These are phyloP conservation scores for Fragaria vesca DNA, from an alignment of 306 rosid genomes.

Conservation along the genomic window DNA sequence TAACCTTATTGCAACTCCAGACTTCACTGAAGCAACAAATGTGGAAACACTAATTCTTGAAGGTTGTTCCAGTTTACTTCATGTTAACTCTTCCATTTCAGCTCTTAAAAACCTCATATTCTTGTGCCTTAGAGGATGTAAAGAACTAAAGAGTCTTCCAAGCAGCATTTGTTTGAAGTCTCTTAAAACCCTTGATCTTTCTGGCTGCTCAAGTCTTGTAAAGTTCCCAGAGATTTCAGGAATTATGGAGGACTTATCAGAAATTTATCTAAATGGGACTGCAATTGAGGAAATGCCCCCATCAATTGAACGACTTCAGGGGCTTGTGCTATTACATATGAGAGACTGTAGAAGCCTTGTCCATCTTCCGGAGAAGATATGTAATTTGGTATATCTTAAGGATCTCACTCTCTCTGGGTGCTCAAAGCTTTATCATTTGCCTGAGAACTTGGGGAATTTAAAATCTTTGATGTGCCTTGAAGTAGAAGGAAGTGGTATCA, in stretches of 20 bases:
- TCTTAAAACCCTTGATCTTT: not conserved
- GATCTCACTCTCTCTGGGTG: not conserved
- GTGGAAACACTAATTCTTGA: constrained; percentile 10
- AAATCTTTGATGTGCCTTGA: not conserved
- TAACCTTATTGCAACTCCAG: constrained; percentile 7
- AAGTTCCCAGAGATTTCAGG: constrained; percentile 18
- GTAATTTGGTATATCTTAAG: not conserved
- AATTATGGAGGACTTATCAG: constrained; percentile 12
- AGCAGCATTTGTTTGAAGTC: not conserved
- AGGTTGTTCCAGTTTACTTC: constrained; percentile 10
- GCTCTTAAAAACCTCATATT: not conserved
- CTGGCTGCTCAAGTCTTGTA: not conserved
- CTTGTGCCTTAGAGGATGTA: constrained; percentile 7
- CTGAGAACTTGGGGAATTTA: not conserved
- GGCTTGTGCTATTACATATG: not conserved
- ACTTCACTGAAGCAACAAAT: constrained; percentile 18
- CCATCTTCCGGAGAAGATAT: not conserved
- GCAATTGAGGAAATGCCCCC: not conserved
- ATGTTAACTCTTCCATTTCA: constrained; percentile 10
- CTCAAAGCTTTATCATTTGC: not conserved
- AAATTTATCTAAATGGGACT: not conserved
- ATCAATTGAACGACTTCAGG: not conserved
- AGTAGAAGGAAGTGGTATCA: not conserved
- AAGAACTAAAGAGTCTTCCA: not conserved
- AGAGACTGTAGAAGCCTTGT: not conserved